Evolutionary conservation across 495 filamentous ascomycete species (phyloP), one percentile per base, ranked within the genome.

Genomic region (Trichoderma parareesei): DNA sequence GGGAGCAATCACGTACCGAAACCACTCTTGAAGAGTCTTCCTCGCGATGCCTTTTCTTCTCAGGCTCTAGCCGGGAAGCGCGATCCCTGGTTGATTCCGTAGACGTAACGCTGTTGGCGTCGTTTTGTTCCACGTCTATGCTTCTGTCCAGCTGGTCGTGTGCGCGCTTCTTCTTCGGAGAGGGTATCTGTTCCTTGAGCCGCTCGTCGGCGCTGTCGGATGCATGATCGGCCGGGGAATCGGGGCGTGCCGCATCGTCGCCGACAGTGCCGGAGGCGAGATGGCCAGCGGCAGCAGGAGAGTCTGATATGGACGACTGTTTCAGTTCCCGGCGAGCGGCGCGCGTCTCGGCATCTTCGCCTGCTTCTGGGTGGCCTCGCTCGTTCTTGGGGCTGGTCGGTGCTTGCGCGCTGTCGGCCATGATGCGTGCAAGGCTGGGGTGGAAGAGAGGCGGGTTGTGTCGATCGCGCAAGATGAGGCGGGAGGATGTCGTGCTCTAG

Each of bases 131-230:
- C 2, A 67, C 65, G 40, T 79, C 78, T 61, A 70, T 72, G 49
- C 71, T 67, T 44, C 74, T 69, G 55, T 83, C 80, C 1, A 83
- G 74, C 69, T 83, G 78, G 64, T 81, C 80, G 65, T 79, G 79
- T 38, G 78, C 80, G 61, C 82, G 73, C 72, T 85, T 85, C 73
- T 84, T 85, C 75, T 84, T 85, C 40, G 82, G 82, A 6, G 81
- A 83, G 18, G 77, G 73, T 14, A 84, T 63, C 60, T 78, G 72
- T 63, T 82, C 79, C 67, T 70, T 76, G 67, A 81, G 64, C 10
- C 69, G 69, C 38, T 78, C 74, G 61, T 27, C 38, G 4, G 13
- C 27, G 33, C 53, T n/a, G 37, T 57, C 53, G 9, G 53, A 37
- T 33, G 37, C 33, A 11, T 35, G 10, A 27, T 37, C 53, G 33